These are phyloP conservation scores for Lasiosphaeria ovina DNA, from an alignment of 495 filamentous ascomycete species.

Conservation along the genomic window DNA sequence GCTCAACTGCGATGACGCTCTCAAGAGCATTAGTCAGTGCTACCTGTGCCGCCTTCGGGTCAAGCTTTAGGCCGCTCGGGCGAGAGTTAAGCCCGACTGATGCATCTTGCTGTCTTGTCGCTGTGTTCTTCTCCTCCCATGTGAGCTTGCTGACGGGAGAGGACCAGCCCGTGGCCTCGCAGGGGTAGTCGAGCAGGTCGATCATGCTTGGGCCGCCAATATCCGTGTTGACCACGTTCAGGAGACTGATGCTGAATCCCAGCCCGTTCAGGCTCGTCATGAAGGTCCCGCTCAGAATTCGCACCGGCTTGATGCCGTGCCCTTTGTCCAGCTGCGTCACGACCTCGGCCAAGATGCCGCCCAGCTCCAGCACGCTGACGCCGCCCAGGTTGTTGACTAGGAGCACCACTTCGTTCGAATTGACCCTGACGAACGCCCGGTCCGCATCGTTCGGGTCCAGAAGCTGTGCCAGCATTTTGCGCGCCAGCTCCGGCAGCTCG, in stretches of 20 bases:
- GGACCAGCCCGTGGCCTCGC: constrained; percentile 83
- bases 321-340: constrained; percentile 67
- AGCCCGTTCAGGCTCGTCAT: constrained; percentile 92
- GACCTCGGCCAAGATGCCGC: constrained; percentile 86
- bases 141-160: constrained; percentile 64
- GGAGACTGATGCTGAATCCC: constrained; percentile 84
- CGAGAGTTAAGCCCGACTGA: constrained; percentile 47
- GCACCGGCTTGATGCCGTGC: constrained; percentile 70
- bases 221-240: constrained; percentile 78
- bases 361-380: constrained; percentile 82
- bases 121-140: constrained; percentile 53
- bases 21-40: constrained; percentile 67
- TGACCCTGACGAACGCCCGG: constrained; percentile 71
- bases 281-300: constrained; percentile 63
- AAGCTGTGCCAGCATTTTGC: constrained; percentile 76
- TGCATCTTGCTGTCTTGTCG: constrained; percentile 40
- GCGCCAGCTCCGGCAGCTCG: constrained; percentile 67
- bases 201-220: constrained; percentile 79
- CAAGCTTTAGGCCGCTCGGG: constrained; percentile 69
- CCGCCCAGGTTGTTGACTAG: constrained; percentile 95
- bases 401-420: constrained; percentile 64
- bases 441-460: constrained; percentile 78
- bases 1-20: constrained; percentile 71
- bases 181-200: constrained; percentile 80
- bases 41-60: constrained; percentile 55